phyloP scores from a whole-genome alignment of 164 flowering plant species.

The Protea cynaroides region DNA sequence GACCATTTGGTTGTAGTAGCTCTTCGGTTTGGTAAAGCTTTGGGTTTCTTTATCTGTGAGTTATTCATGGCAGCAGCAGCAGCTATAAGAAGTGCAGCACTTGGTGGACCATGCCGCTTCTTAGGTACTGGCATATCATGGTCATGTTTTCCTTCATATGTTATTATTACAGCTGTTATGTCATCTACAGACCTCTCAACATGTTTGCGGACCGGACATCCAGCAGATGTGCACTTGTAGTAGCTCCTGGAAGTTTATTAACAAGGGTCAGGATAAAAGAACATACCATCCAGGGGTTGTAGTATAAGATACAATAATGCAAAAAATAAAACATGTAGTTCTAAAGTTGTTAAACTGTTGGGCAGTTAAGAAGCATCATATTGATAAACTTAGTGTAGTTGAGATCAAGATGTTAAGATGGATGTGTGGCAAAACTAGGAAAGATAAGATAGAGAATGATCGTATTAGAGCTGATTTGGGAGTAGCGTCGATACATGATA shows the following conservation, averaged over 20 bases:
- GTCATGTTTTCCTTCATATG: conserved; percentile 77
- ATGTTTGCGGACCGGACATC: conserved; percentile 85
- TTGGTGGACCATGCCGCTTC: conserved; percentile 50
- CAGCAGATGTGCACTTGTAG: conserved; percentile 83
- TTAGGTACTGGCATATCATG: conserved; percentile 81
- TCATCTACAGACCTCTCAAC: conserved; percentile 62
- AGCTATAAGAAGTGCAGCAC: conserved; percentile 43
- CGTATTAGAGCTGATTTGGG: no score
- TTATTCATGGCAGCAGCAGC: conserved; percentile 46
- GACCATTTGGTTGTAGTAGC: conserved; percentile 27
- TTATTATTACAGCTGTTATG: conserved; percentile 44
- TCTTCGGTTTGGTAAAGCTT: conserved; percentile 18
- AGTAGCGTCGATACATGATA: no score
- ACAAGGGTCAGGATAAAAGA: conserved; percentile 6
- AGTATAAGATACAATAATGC: neutral
- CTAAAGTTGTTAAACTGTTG: neutral
- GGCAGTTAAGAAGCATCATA: neutral
- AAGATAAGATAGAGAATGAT: no score
- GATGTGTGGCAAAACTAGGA: no score
- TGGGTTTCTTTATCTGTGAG: conserved; percentile 28
- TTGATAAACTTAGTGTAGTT: no score
- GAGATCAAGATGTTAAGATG: no score
- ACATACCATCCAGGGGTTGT: neutral
- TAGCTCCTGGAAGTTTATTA: conserved; percentile 57
- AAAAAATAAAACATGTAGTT: neutral